These are phyloP conservation scores for Xylaria sp. DNA, from an alignment of 495 filamentous ascomycete species.

Conservation along the genomic window DNA sequence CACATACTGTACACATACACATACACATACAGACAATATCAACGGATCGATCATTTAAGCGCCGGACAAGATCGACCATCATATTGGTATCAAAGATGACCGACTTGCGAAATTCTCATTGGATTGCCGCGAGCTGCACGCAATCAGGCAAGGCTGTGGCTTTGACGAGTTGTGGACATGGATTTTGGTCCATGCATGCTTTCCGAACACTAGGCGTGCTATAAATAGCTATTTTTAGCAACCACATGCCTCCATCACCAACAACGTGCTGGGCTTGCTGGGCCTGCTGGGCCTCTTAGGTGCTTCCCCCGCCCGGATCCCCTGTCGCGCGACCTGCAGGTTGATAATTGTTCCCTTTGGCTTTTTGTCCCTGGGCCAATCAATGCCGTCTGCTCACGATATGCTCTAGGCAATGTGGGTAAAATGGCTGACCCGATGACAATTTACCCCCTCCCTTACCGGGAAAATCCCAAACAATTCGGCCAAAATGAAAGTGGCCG, in stretches of 20 bases:
- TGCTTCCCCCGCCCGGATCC: slow-evolving; percentile 12
- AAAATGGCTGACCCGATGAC: slow-evolving; percentile 23
- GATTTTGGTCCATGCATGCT: slow-evolving; percentile 34
- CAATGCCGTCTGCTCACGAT: not conserved
- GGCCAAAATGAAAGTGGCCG: slow-evolving; percentile 27
- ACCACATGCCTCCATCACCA: slow-evolving; percentile 29
- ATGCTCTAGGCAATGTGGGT: slow-evolving; percentile 20
- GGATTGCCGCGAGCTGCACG: slow-evolving; percentile 19
- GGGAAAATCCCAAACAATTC: slow-evolving; percentile 29
- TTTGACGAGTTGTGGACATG: slow-evolving; percentile 16
- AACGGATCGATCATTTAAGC: slow-evolving; percentile 12
- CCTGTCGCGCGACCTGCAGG: slow-evolving; percentile 4
- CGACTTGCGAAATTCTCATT: slow-evolving; percentile 12
- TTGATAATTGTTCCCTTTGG: slow-evolving; percentile 10
- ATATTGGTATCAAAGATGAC: slow-evolving; percentile 4
- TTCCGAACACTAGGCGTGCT: slow-evolving; percentile 37
- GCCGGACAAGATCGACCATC: slow-evolving; percentile 11
- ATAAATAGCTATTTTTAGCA: slow-evolving; percentile 47
- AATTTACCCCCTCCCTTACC: slow-evolving; percentile 20
- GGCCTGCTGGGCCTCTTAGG: not conserved
- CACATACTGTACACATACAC: no score
- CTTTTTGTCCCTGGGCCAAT: slow-evolving; percentile 1
- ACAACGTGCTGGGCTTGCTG: slow-evolving; percentile 23
- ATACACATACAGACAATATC: not conserved
- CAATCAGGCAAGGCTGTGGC: slow-evolving; percentile 30